phyloP scores from a whole-genome alignment of 768 basidiomycete genomes.

The Trametes coccinea region DNA sequence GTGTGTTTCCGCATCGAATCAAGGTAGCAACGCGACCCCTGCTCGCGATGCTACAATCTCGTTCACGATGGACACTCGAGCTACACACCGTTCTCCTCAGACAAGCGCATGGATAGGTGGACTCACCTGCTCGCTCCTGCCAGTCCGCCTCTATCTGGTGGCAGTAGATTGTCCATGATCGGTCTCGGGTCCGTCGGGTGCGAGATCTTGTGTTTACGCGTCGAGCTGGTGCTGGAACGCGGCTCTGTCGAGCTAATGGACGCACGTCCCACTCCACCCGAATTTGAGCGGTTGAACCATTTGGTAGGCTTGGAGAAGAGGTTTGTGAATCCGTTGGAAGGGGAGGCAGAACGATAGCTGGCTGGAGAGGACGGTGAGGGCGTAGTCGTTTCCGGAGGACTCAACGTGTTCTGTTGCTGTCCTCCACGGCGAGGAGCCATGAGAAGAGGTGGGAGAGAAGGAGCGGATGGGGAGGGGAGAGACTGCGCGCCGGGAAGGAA shows the following conservation, averaged over 20 bases:
- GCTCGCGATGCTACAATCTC: no score
- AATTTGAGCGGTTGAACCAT: conserved; percentile 69
- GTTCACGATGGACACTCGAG: no score
- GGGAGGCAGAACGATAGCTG: conserved; percentile 60
- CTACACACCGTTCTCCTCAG: no score
- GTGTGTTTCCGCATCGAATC: no score
- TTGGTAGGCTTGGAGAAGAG: conserved; percentile 67
- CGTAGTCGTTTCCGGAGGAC: conserved; percentile 26
- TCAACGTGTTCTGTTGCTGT: conserved; percentile 33
- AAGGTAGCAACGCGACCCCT: no score
- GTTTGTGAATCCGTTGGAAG: conserved; percentile 62
- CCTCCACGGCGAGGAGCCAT: conserved; percentile 56
- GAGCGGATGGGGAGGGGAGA: conserved; percentile 4
- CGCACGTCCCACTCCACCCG: conserved; percentile 44
- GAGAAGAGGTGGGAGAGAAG: conserved; percentile 1
- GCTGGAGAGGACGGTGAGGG: conserved; percentile 26
- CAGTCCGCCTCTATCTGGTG: conserved; percentile 35
- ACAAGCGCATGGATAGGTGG: no score
- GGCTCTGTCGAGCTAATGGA: conserved; percentile 42
- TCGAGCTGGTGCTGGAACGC: conserved; percentile 48
- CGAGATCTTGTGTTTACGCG: conserved; percentile 78
- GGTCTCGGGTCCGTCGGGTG: conserved; percentile 82
- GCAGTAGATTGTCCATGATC: conserved; percentile 54
- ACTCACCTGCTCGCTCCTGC: conserved; percentile 55
- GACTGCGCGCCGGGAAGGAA: conserved; percentile 6